Base-by-base conservation (phyloP, 768 basidiomycete species). In the Psilocybe cubensis region DNA sequence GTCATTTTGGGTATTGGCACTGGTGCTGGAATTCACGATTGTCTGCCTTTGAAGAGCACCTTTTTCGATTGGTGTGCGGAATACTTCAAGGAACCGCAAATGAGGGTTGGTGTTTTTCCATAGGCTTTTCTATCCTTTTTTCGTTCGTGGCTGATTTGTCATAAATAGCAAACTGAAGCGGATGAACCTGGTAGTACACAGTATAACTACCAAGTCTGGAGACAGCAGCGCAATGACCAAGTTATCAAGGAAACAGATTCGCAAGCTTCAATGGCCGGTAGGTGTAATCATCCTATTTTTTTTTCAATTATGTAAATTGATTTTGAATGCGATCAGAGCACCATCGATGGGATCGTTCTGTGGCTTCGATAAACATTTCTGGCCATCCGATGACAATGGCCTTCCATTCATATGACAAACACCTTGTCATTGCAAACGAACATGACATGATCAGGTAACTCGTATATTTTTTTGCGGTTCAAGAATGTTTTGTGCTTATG, bases 1-100 rank as follows among this genome's bases (percentile, higher is more conserved):
- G 82, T 92, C 20, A 87, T 89, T 17, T 77, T 92, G 21, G 91
- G 91, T 3, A 71, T 92, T 25, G 91, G 91, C 3, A 92, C 92
- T 9, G 91, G 92, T 21, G 78, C 83, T 9, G 90, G 90, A 8
- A 88, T 95, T 54, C 83, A 90, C 56, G 91, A 96, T 70, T 84
- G 90, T 2, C 71, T 98, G 60, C 97, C 97, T 0, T 72, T 99
- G 66, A 94, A 92, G 74, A 96, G 94, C 68, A 80, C 84, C 8
- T 96, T 92, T 75, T 99, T 89, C 68, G 96, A 98, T 67, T 98
- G 94, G 92, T 94, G 94, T 58, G 84, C 86, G 66, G 96, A 98
- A 68, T 98, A 98, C 70, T 99, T 98, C 77, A 94, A 91, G 60
- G 96, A 98, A 70, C 94, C 96, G 3, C 97, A 99, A 72, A 98